Conservation (phyloP, 108 stramenopile species). For the Fistulifera pelliculosa region DNA sequence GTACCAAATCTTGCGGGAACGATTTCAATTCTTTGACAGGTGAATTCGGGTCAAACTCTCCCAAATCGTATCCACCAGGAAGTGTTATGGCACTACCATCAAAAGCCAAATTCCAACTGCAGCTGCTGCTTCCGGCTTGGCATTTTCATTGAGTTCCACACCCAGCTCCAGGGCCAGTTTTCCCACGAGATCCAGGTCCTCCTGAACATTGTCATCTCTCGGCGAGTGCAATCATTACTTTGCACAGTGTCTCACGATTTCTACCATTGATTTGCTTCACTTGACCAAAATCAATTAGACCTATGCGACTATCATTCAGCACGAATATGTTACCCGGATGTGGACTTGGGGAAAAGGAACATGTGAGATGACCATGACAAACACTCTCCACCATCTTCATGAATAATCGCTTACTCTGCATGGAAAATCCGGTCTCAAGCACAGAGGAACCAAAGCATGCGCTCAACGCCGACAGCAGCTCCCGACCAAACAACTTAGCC, state of each 20-base stretch:
- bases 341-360: no score
- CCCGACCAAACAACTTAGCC: constrained; percentile 81
- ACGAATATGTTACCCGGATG: constrained; percentile 90
- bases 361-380: no score
- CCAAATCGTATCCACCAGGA: constrained; percentile 86
- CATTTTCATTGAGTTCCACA: constrained; percentile 68
- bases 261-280: constrained; percentile 83
- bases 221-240: constrained; percentile 86
- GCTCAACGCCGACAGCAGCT: constrained; percentile 70
- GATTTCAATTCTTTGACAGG: constrained; percentile 85
- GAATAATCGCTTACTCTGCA: constrained; percentile 59
- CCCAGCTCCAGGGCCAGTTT: constrained; percentile 78
- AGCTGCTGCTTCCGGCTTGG: constrained; percentile 66
- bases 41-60: constrained; percentile 79
- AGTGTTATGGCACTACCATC: constrained; percentile 68
- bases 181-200: constrained; percentile 64
- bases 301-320: constrained; percentile 81
- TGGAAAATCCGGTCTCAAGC: constrained; percentile 93
- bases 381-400: no score
- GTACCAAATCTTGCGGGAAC: constrained; percentile 91
- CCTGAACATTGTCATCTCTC: constrained; percentile 57
- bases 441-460: constrained; percentile 88
- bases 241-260: constrained; percentile 69
- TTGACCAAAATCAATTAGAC: constrained; percentile 93
- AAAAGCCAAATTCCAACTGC: constrained; percentile 91